These are phyloP conservation scores for Fusarium torulosum DNA, from an alignment of 2,329 filamentous ascomycete genomes.

Conservation along the genomic window DNA sequence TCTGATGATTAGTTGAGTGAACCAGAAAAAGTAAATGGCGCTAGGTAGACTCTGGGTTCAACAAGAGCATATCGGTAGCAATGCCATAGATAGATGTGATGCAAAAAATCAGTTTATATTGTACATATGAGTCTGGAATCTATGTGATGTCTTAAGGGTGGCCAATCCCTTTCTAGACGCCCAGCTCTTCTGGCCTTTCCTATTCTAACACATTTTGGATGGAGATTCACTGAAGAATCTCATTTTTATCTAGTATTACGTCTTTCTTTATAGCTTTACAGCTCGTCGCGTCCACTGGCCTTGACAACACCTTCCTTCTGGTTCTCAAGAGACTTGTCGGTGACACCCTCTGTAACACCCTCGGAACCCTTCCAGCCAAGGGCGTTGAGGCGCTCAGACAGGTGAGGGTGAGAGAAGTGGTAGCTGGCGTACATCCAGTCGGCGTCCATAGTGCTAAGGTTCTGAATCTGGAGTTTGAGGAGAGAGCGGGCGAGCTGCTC, in stretches of 20 bases:
- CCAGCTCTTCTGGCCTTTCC: constrained; percentile 24
- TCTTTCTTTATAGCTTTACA: constrained; percentile 60
- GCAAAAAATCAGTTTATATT: constrained; percentile 36
- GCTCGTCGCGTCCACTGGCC: constrained; percentile 79
- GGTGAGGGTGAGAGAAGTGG: constrained; percentile 97
- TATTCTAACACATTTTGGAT: constrained; percentile 6
- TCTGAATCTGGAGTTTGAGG: constrained; percentile 98
- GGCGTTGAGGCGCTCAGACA: constrained; percentile 92
- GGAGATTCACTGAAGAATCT: background rate
- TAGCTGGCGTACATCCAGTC: constrained; percentile 99
- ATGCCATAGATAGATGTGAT: constrained; percentile 38
- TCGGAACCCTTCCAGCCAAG: constrained; percentile 82
- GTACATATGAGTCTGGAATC: constrained; percentile 40
- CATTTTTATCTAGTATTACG: constrained; percentile 17
- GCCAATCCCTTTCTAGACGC: constrained; percentile 22
- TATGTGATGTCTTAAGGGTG: constrained; percentile 20
- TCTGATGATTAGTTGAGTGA: constrained; percentile 44
- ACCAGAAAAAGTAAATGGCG: constrained; percentile 10
- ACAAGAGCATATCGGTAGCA: constrained; percentile 36
- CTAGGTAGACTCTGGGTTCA: constrained; percentile 28
- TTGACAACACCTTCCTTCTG: constrained; percentile 66
- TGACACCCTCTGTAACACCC: constrained; percentile 56
- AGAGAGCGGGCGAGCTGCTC: constrained; percentile 86
- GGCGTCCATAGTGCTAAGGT: constrained; percentile 97
- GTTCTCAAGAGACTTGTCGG: constrained; percentile 55